A percentile compares a stretch with the other conserved stretches of the same genome.
Conservation (phyloP, 352 stramenopile species). For the Peronospora belbahrii region DNA sequence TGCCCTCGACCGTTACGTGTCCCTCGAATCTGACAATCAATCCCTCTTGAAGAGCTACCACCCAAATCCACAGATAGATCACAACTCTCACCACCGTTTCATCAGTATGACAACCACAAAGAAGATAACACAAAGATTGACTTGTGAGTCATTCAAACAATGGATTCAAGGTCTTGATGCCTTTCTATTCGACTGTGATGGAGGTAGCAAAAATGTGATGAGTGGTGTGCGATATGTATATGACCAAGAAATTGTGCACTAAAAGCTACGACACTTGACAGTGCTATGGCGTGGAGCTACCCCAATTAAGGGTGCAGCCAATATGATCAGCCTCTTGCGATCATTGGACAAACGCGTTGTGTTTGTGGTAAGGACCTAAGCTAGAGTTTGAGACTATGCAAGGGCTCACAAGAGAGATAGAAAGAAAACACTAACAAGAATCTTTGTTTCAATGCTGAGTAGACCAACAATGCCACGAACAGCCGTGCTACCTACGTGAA, state of each 20-base stretch:
- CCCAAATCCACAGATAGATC: too few species aligned
- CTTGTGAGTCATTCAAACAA: constrained; percentile 33
- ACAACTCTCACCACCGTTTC: constrained; percentile 1
- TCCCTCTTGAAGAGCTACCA: constrained; percentile 8
- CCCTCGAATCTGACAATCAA: constrained; percentile 4
- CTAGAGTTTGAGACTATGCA: not conserved
- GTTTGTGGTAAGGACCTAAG: constrained; percentile 55
- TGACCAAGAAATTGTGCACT: not conserved
- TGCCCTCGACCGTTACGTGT: constrained; percentile 2
- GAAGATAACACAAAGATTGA: constrained; percentile 32
- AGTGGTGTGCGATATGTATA: not conserved
- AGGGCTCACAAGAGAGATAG: too few species aligned
- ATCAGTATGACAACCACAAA: constrained; percentile 20
- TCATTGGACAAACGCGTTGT: constrained; percentile 75
- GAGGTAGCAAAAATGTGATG: constrained; percentile 26
- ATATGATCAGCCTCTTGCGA: constrained; percentile 55
- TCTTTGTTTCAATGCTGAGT: not conserved
- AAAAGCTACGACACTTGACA: constrained; percentile 6
- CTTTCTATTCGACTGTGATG: constrained; percentile 82
- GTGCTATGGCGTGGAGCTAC: constrained; percentile 64
- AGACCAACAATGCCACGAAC: constrained; percentile 86
- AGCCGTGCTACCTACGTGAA: constrained; percentile 74
- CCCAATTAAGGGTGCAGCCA: constrained; percentile 53
- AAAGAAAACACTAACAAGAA: constrained; percentile 2
- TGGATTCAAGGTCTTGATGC: constrained; percentile 60